Evolutionary conservation across 192 early-diverging fungal species (phyloP).

Genomic region (Polychytrium aggregatum): DNA sequence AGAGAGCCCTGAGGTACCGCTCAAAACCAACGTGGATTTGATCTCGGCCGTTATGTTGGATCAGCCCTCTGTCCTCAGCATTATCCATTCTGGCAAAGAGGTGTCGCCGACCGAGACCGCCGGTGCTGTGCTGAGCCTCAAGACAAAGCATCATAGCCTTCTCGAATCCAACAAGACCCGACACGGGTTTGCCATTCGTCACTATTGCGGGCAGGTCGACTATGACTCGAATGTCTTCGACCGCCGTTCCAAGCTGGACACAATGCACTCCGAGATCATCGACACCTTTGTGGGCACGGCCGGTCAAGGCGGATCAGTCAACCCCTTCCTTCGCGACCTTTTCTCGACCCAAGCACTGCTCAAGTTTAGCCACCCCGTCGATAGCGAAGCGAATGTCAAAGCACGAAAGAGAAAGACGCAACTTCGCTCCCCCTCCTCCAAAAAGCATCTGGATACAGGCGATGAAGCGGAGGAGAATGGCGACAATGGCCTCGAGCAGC

Average conservation of each 20-base stretch:
- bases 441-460: conserved; percentile 20
- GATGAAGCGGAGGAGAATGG: conserved; percentile 21
- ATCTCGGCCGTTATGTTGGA: conserved; percentile 7
- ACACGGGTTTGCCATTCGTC: conserved; percentile 48
- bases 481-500: conserved; percentile 60
- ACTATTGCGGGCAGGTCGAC: conserved; percentile 41
- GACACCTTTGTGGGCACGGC: conserved; percentile 55
- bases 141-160: too few species aligned
- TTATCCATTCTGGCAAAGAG: conserved; percentile 25
- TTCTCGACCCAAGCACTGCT: conserved; percentile 62
- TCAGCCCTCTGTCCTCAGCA: conserved; percentile 23
- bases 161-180: conserved; percentile 23
- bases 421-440: conserved; percentile 54
- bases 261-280: conserved; percentile 69
- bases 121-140: conserved; percentile 20
- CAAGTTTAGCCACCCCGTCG: conserved; percentile 53
- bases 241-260: conserved; percentile 50
- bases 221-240: conserved; percentile 75
- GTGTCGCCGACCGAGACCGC: conserved; percentile 38
- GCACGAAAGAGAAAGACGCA: conserved; percentile 41
- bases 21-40: too few species aligned
- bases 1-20: conserved; percentile 25
- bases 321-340: conserved; percentile 61
- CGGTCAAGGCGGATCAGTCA: conserved; percentile 41
- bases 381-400: conserved; percentile 26